A percentile compares a stretch with the other conserved stretches of the same genome.
These are phyloP conservation scores for Populus hybrid DNA, from an alignment of 441 rosid species.

Conservation along the genomic window DNA sequence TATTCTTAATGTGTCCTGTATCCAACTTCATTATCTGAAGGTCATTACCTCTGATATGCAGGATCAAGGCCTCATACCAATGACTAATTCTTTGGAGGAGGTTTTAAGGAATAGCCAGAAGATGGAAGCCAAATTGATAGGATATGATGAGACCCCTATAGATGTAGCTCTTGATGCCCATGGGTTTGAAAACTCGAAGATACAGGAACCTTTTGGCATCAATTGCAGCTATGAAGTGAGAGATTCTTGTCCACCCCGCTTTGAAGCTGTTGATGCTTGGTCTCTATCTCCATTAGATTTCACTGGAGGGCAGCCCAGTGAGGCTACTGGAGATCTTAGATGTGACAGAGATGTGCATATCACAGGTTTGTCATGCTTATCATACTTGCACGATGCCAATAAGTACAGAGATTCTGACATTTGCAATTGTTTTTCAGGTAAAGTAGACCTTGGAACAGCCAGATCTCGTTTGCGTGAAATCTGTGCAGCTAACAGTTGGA, in stretches of 20 bases:
- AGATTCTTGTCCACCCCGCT: conserved; percentile 10
- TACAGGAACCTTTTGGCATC: conserved; percentile 28
- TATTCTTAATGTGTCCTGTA: neutral
- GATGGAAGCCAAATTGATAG: conserved; percentile 73
- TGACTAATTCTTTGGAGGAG: conserved; percentile 56
- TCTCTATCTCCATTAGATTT: conserved; percentile 25
- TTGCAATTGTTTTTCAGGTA: conserved; percentile 43
- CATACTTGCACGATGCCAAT: conserved; percentile 8
- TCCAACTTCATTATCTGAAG: neutral
- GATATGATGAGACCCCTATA: conserved; percentile 72
- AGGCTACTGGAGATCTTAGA: conserved; percentile 26
- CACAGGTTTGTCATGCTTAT: conserved; percentile 29
- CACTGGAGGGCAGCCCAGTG: conserved; percentile 16
- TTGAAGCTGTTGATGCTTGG: conserved; percentile 26
- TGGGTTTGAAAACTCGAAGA: conserved; percentile 29
- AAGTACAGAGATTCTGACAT: conserved; percentile 12
- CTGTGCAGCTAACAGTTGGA: conserved; percentile 77
- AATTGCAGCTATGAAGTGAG: conserved; percentile 20
- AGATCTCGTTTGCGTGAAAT: conserved; percentile 63
- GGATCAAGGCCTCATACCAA: conserved; percentile 55
- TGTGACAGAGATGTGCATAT: conserved; percentile 17
- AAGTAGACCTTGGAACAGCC: conserved; percentile 39
- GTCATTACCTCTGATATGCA: conserved; percentile 31
- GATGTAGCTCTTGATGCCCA: conserved; percentile 31
- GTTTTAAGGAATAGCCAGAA: conserved; percentile 49